These are phyloP conservation scores for Aegilops longissima DNA, from an alignment of 176 grass and related monocot species.

Conservation along the genomic window DNA sequence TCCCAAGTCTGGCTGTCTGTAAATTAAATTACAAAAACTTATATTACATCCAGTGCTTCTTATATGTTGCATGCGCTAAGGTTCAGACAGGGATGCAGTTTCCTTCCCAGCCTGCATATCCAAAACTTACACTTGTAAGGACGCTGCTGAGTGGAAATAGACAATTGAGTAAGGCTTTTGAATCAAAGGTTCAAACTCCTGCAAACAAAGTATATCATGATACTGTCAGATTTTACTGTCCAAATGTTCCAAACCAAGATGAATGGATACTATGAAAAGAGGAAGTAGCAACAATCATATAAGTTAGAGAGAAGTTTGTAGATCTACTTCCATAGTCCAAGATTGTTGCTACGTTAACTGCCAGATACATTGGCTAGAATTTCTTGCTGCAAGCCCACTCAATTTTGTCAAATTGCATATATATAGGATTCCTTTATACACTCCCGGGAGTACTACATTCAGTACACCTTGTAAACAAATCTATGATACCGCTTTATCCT, in stretches of 20 bases:
- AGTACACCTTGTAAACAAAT: neutral
- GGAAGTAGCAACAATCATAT: neutral
- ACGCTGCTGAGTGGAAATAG: slow-evolving; percentile 90
- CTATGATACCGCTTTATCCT: neutral
- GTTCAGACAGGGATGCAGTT: slow-evolving; percentile 14
- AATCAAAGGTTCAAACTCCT: slow-evolving; percentile 97
- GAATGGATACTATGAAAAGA: slow-evolving; percentile 6
- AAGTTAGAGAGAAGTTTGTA: neutral
- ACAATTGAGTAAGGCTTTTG: slow-evolving; percentile 94
- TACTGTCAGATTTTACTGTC: neutral
- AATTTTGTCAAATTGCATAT: neutral
- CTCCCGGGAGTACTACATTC: neutral
- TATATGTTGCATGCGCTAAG: neutral
- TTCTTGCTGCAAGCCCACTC: neutral
- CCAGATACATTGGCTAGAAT: neutral
- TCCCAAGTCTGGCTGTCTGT: slow-evolving; percentile 89
- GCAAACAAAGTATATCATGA: slow-evolving; percentile 12
- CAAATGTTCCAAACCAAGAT: slow-evolving; percentile 8
- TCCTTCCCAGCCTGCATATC: slow-evolving; percentile 23
- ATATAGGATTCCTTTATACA: neutral
- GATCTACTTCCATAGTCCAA: neutral
- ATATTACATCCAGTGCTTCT: neutral
- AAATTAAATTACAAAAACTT: slow-evolving; percentile 33
- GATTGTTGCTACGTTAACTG: neutral
- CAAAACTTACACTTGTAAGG: slow-evolving; percentile 80